Conservation (phyloP, 208 protist genomes). For the Trypanosoma grayi region DNA sequence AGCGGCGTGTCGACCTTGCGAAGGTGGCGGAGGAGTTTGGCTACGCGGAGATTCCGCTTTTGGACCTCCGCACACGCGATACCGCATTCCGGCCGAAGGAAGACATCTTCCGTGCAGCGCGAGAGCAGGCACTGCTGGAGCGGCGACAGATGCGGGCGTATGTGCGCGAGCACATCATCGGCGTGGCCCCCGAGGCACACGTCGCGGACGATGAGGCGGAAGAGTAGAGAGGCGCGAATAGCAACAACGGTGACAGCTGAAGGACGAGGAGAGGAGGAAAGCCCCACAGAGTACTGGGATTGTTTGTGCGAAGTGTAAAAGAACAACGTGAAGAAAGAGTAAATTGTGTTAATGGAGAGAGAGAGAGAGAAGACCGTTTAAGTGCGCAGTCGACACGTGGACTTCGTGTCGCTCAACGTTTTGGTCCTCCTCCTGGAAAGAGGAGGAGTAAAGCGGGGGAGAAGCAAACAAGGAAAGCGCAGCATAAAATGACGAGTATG, state of each 20-base stretch:
- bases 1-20: conserved; percentile 40
- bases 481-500: too few species aligned
- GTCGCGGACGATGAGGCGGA: conserved; percentile 10
- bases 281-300: not conserved
- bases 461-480: too few species aligned
- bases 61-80: conserved; percentile 74
- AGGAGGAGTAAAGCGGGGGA: too few species aligned
- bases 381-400: too few species aligned
- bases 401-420: too few species aligned
- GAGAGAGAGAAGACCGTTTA: too few species aligned
- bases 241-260: not conserved
- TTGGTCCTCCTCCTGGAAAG: too few species aligned
- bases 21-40: conserved; percentile 72
- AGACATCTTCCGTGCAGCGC: conserved; percentile 59
- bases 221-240: too few species aligned
- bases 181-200: conserved; percentile 46
- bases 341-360: not conserved
- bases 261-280: not conserved
- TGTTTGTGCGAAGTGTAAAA: not conserved
- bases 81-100: conserved; percentile 72
- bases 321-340: not conserved
- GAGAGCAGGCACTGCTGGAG: conserved; percentile 34
- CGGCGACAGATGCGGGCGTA: conserved; percentile 35
- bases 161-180: conserved; percentile 38
- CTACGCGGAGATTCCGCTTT: conserved; percentile 56